These are phyloP conservation scores for Datura wrightii DNA, from an alignment of 257 asterid genomes.

Conservation along the genomic window DNA sequence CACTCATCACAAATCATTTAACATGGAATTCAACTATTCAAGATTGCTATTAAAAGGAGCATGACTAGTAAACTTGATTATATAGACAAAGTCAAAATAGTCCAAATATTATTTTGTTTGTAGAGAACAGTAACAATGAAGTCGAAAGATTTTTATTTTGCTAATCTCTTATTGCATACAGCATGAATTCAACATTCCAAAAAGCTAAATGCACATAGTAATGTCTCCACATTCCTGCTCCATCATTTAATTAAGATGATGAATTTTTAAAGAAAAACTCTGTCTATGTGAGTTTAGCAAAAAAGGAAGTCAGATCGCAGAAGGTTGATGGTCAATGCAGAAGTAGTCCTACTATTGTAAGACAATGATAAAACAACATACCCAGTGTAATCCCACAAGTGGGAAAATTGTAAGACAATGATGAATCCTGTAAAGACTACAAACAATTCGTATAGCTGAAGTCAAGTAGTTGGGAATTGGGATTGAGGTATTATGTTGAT, in stretches of 20 bases:
- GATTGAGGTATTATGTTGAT: neutral
- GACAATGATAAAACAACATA: neutral
- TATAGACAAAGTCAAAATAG: neutral
- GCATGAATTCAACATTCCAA: neutral
- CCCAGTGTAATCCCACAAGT: too few species aligned
- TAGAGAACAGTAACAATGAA: too few species aligned
- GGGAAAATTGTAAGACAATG: too few species aligned
- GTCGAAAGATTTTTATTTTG: neutral
- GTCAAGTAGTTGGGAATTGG: neutral
- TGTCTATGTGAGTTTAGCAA: neutral
- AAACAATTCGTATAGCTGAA: neutral
- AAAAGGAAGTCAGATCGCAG: neutral
- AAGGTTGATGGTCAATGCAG: neutral
- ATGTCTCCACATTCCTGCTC: neutral
- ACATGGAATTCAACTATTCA: neutral
- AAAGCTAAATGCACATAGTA: neutral
- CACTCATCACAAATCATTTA: neutral
- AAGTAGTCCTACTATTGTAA: neutral
- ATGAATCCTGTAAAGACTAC: neutral
- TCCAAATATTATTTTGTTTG: neutral
- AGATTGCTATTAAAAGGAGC: neutral
- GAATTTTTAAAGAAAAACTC: neutral
- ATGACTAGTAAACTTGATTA: constrained; percentile 1
- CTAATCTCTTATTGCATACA: neutral
- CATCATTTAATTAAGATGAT: neutral